These are phyloP conservation scores for Saccharomyces eubayanus DNA, from an alignment of 805 yeast species.

Conservation along the genomic window DNA sequence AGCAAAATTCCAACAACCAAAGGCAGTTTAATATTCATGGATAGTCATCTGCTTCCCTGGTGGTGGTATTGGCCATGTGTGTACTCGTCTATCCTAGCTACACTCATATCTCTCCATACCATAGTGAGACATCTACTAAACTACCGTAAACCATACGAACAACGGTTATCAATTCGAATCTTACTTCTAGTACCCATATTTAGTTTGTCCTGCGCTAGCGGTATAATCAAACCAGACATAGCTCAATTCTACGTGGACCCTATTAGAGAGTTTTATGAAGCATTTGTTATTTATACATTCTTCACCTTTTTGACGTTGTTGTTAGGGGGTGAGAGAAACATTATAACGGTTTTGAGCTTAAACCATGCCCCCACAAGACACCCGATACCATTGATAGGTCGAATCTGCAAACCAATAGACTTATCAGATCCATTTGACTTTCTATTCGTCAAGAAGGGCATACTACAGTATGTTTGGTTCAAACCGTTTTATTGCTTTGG, in stretches of 20 bases:
- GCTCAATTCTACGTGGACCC: constrained; percentile 54
- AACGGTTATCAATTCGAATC: constrained; percentile 75
- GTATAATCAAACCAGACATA: constrained; percentile 39
- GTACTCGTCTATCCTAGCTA: constrained; percentile 24
- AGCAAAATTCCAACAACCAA: not conserved
- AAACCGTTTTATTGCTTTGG: constrained; percentile 72
- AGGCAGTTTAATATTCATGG: not conserved
- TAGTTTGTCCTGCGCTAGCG: constrained; percentile 59
- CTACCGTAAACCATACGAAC: constrained; percentile 84
- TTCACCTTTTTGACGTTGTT: constrained; percentile 72
- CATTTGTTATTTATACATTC: constrained; percentile 90
- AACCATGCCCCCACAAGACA: constrained; percentile 67
- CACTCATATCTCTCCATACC: constrained; percentile 37
- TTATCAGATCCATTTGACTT: constrained; percentile 81
- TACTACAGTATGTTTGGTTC: constrained; percentile 90
- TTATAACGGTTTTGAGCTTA: constrained; percentile 54
- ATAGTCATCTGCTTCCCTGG: constrained; percentile 9
- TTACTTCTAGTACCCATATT: constrained; percentile 75
- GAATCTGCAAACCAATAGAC: constrained; percentile 53
- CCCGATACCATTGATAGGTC: constrained; percentile 43
- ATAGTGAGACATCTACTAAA: constrained; percentile 51
- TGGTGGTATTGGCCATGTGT: constrained; percentile 23
- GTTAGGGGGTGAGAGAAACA: constrained; percentile 87
- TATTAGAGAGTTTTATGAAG: constrained; percentile 83
- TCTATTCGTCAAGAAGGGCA: constrained; percentile 68